phyloP scores from a whole-genome alignment of 768 basidiomycete species.

The Auriscalpium microsporum region DNA sequence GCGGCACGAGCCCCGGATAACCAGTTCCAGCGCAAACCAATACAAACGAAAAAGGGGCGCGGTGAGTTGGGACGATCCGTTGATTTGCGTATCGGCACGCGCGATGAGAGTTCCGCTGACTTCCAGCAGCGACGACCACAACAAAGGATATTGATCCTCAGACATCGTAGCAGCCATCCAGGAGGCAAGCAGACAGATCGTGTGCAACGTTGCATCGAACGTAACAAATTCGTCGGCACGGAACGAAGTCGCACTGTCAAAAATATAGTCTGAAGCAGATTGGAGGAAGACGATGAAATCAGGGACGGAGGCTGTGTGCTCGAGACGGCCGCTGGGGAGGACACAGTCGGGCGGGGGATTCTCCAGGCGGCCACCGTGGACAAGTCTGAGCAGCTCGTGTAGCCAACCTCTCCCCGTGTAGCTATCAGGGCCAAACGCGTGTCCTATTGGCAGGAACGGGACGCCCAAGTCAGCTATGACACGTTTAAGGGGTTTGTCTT shows the following conservation, averaged over 20 bases:
- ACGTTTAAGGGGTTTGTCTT: constrained; percentile 22
- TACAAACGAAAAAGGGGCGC: constrained; percentile 2
- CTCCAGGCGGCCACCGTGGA: constrained; percentile 21
- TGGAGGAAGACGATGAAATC: constrained; percentile 28
- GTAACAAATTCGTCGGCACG: constrained; percentile 27
- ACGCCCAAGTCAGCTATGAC: constrained; percentile 46
- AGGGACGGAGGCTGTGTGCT: constrained; percentile 32
- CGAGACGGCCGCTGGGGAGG: constrained; percentile 35
- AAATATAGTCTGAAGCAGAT: constrained; percentile 9
- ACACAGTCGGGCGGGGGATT: constrained; percentile 24
- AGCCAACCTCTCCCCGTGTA: constrained; percentile 58
- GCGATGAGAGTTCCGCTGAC: constrained; percentile 7
- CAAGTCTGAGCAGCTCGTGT: constrained; percentile 40
- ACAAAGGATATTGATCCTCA: neutral
- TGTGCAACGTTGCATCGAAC: constrained; percentile 34
- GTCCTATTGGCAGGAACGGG: constrained; percentile 38
- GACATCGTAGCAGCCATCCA: constrained; percentile 2
- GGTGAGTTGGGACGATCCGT: neutral
- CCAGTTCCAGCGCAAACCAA: constrained; percentile 12
- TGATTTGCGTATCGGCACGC: constrained; percentile 6
- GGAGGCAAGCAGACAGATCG: constrained; percentile 17
- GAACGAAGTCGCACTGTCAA: constrained; percentile 36
- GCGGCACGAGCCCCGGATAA: constrained; percentile 3
- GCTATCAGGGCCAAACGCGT: constrained; percentile 41
- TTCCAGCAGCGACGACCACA: constrained; percentile 9